phyloP scores from a whole-genome alignment of 345 rosid genomes.

The Toxicodendron radicans region DNA sequence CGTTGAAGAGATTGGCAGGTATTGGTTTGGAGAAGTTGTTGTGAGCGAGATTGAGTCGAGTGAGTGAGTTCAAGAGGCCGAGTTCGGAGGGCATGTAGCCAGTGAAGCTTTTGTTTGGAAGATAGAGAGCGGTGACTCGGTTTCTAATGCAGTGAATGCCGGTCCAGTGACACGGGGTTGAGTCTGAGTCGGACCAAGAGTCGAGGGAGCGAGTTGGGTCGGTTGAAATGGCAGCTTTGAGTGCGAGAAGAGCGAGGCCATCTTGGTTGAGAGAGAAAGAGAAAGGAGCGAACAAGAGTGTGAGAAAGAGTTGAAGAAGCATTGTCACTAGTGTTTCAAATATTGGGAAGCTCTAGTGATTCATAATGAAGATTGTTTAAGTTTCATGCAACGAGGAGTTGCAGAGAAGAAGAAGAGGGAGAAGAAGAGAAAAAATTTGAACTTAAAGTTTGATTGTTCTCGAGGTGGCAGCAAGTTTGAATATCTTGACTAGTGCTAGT shows the following conservation, averaged over 20 bases:
- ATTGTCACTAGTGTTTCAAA: background rate
- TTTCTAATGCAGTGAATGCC: conserved; percentile 60
- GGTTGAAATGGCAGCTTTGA: conserved; percentile 61
- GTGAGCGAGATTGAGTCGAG: conserved; percentile 50
- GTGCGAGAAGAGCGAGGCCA: conserved; percentile 87
- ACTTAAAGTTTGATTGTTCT: conserved; percentile 4
- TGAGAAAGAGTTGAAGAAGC: conserved; percentile 15
- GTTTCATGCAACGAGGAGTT: conserved; percentile 64
- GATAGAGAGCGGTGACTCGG: conserved; percentile 65
- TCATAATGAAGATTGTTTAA: background rate
- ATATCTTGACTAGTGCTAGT: conserved; percentile 10
- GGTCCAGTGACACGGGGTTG: conserved; percentile 78
- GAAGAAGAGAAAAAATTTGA: conserved; percentile 18
- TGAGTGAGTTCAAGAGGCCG: conserved; percentile 68
- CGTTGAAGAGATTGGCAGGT: conserved; percentile 63
- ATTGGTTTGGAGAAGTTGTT: conserved; percentile 69
- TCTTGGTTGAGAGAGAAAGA: conserved; percentile 56
- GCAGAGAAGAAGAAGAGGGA: conserved; percentile 32
- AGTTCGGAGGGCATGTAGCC: conserved; percentile 94
- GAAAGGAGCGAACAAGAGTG: conserved; percentile 25
- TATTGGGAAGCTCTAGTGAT: background rate
- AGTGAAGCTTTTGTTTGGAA: conserved; percentile 47
- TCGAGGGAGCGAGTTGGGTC: conserved; percentile 63
- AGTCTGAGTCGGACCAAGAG: conserved; percentile 77
- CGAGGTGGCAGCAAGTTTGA: conserved; percentile 21